Evolutionary conservation across 2,329 filamentous ascomycete genomes (phyloP).

Genomic region (Didymella lethalis): DNA sequence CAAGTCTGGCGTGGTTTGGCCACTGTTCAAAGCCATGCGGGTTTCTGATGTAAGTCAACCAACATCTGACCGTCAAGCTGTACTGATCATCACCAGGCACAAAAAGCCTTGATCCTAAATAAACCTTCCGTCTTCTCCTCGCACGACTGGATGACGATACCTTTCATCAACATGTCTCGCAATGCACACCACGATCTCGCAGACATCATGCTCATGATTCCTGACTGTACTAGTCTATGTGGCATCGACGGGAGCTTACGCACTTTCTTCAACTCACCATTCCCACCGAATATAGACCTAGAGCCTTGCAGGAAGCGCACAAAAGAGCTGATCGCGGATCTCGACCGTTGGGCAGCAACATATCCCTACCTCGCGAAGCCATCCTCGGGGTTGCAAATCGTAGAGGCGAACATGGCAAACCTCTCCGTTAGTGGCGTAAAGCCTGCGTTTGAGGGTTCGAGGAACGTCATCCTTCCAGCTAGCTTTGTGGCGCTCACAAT

Average conservation of each 20-base stretch:
- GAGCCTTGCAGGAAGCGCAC: conserved; percentile 26
- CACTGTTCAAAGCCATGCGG: conserved; percentile 42
- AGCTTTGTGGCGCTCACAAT: conserved; percentile 36
- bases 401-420: conserved; percentile 24
- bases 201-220: conserved; percentile 41
- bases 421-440: conserved; percentile 9
- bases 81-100: conserved; percentile 32
- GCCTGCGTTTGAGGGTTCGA: conserved; percentile 13
- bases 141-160: conserved; percentile 42
- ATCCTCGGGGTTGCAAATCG: conserved; percentile 9
- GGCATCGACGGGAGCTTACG: conserved; percentile 30
- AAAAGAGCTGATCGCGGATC: conserved; percentile 24
- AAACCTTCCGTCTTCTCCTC: conserved; percentile 38
- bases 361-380: conserved; percentile 32
- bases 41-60: conserved; percentile 37
- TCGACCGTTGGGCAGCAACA: conserved; percentile 33
- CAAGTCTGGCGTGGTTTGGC: conserved; percentile 32
- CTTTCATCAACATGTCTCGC: conserved; percentile 33
- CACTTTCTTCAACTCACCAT: conserved; percentile 28
- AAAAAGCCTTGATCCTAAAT: conserved; percentile 39
- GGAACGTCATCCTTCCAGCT: conserved; percentile 27
- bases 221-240: conserved; percentile 30
- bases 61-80: neutral
- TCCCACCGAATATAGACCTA: conserved; percentile 26
- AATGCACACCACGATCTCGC: conserved; percentile 38